Evolutionary conservation across 179 eudicot species (phyloP).

Genomic region (Spergularia azorica): DNA sequence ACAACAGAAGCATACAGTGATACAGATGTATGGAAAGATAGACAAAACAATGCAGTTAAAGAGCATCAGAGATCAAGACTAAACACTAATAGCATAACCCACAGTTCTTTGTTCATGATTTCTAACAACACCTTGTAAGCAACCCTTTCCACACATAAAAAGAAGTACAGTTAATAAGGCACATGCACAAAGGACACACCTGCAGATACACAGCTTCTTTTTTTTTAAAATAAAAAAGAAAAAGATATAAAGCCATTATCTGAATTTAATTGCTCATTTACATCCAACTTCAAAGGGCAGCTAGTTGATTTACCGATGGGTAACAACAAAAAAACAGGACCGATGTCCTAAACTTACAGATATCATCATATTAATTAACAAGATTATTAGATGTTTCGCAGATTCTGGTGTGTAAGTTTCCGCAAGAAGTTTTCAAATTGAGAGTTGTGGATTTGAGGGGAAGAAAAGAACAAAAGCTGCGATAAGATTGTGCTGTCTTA

Average conservation of each 20-base stretch:
- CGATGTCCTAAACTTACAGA: neutral
- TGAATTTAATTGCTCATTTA: neutral
- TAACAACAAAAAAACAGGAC: neutral
- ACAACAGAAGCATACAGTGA: neutral
- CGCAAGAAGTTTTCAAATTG: too few species aligned
- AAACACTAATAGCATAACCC: conserved; percentile 2
- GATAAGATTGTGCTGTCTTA: too few species aligned
- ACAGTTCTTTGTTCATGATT: neutral
- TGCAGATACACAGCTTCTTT: neutral
- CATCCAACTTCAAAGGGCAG: neutral
- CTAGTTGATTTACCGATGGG: neutral
- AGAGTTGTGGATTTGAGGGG: too few species aligned
- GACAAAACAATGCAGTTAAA: neutral
- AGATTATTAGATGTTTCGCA: too few species aligned
- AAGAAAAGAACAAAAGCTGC: too few species aligned
- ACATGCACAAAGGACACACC: neutral
- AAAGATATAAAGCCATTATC: too few species aligned
- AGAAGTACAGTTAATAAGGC: neutral
- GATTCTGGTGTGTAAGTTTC: too few species aligned
- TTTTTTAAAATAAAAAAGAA: too few species aligned
- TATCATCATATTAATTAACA: too few species aligned
- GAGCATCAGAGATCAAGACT: neutral
- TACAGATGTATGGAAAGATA: neutral
- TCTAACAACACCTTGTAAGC: neutral
- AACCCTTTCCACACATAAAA: too few species aligned